Conservation (phyloP, 1,139 yeast genomes). For the Zygotorulaspora mrakii region DNA sequence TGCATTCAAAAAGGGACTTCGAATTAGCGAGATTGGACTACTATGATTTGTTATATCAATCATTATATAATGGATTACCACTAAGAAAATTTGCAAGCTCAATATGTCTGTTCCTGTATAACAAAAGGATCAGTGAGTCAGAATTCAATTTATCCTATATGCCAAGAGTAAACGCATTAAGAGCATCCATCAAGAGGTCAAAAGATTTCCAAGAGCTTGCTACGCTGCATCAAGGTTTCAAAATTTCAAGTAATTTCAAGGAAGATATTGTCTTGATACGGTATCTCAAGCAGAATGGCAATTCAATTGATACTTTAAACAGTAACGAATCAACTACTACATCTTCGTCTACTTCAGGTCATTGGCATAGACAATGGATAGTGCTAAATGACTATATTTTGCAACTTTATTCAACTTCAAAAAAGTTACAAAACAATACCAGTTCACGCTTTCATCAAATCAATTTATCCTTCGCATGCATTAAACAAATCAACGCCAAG, state of each 20-base stretch:
- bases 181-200: slow-evolving; percentile 7
- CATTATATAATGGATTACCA: slow-evolving; percentile 9
- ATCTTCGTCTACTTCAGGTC: slow-evolving; percentile 2
- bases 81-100: slow-evolving; percentile 7
- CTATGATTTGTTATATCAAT: slow-evolving; percentile 10
- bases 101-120: slow-evolving; percentile 1
- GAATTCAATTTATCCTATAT: slow-evolving; percentile 7
- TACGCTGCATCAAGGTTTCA: slow-evolving; percentile 4
- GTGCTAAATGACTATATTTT: slow-evolving; percentile 56
- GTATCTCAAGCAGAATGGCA: slow-evolving; percentile 1
- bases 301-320: slow-evolving; percentile 1
- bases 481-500: slow-evolving; percentile 40
- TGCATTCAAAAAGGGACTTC: slow-evolving; percentile 6
- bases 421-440: slow-evolving; percentile 55
- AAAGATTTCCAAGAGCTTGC: slow-evolving; percentile 5
- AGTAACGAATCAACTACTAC: slow-evolving; percentile 1
- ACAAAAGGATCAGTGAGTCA: slow-evolving; percentile 1
- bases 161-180: slow-evolving; percentile 2
- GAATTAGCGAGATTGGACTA: slow-evolving; percentile 13
- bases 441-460: slow-evolving; percentile 52
- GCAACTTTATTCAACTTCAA: slow-evolving; percentile 76
- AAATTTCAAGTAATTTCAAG: not conserved
- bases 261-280: slow-evolving; percentile 2
- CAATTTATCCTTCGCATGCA: slow-evolving; percentile 66
- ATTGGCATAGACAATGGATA: slow-evolving; percentile 90